Conservation (phyloP, 805 yeast genomes). For the Blastobotrys chiropterorum region DNA sequence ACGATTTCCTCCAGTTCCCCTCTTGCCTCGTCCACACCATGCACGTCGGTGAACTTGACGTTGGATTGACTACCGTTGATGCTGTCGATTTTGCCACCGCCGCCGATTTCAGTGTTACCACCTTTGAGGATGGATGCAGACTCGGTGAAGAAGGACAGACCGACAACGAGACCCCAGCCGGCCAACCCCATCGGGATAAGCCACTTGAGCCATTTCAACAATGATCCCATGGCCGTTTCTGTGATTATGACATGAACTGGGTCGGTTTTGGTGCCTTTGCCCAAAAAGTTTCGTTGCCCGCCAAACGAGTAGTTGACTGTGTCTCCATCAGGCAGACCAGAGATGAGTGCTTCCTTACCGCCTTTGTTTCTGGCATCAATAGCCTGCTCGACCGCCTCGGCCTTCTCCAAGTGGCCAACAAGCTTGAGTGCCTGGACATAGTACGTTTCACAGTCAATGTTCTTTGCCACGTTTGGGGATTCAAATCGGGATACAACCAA, state of each 20-base stretch:
- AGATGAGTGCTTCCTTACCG: neutral
- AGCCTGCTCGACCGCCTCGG: constrained; percentile 55
- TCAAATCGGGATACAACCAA: constrained; percentile 92
- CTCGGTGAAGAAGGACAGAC: constrained; percentile 74
- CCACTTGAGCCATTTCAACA: constrained; percentile 88
- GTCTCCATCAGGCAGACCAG: neutral
- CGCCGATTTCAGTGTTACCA: constrained; percentile 24
- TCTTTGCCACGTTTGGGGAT: constrained; percentile 84
- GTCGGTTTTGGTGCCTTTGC: constrained; percentile 40
- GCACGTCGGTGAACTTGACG: constrained; percentile 86
- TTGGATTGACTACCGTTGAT: constrained; percentile 81
- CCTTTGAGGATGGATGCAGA: constrained; percentile 72
- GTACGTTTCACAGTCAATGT: constrained; percentile 68
- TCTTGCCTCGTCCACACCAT: constrained; percentile 98
- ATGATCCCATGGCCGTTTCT: constrained; percentile 70
- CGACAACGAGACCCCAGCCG: constrained; percentile 75
- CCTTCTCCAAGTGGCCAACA: constrained; percentile 72
- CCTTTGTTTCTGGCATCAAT: constrained; percentile 29
- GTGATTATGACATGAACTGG: constrained; percentile 93
- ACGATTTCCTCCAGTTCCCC: constrained; percentile 96
- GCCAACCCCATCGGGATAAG: constrained; percentile 71
- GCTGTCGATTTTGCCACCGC: constrained; percentile 59
- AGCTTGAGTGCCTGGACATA: constrained; percentile 77
- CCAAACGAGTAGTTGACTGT: neutral
- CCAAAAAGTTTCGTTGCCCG: constrained; percentile 1